Evolutionary conservation across 164 flowering plant genomes (phyloP), one percentile per base, ranked within the genome.

Genomic region (Aristolochia californica): DNA sequence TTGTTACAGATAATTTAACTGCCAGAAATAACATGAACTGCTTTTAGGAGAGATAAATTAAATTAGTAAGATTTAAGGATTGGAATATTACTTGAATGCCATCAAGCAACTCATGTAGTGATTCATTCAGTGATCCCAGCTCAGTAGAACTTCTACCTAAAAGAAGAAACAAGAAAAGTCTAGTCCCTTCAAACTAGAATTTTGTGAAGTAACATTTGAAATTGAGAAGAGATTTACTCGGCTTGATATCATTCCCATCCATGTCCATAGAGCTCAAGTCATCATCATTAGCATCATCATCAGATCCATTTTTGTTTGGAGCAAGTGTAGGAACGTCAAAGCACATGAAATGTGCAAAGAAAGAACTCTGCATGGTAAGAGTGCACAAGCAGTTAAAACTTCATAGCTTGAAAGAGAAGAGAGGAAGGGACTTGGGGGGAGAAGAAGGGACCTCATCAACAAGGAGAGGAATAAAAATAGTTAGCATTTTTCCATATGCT

Each of bases 331-430:
- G 91, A 69, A 94, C 99, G 68, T 90, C 96, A 78, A 94, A 94
- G 84, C 99, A 94, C 99, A 94, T 94, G 70, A 94, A 94, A 68
- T 88, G 96, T 56, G 99, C 90, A 78, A 94, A 87, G 64, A 94
- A 94, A 5, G 99, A 94, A 74, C 97, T 94, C 99, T 94, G 91
- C 75, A 72, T 61, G 10, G 60, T 45, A 20, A 53, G 18, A 53
- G 43, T 44, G 30, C 45, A 17, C 38, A 48, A 55, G 21, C 45
- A 55, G 45, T 50, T 59, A 62, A 61, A 21, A 24, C 43, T 60
- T 50, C 23, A 45, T 16, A 5, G 13, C 20, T 40, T 38, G 24
- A 40, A 14, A n/a, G 21, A 28, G 5, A 16, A 17, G 13, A 30
- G 43, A n/a, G 47, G 59, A 50, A 16, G 49, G 13, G 60, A 55